Evolutionary conservation across 352 stramenopile species (phyloP).

Genomic region (Pythium angustatum): DNA sequence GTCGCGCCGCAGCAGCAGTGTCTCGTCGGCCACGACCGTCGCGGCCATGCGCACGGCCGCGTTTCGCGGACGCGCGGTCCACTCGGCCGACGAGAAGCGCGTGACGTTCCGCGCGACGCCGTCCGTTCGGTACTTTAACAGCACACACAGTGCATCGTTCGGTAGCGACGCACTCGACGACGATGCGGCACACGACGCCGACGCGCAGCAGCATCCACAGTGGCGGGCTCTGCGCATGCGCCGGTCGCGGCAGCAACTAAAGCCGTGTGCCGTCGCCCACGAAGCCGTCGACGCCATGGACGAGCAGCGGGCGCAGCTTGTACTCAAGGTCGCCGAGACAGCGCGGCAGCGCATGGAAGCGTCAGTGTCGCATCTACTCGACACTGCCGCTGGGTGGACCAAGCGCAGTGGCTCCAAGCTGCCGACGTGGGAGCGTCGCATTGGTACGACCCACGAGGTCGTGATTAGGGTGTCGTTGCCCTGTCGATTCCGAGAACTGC

Average conservation of each 20-base stretch:
- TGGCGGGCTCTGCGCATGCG: slow-evolving; percentile 18
- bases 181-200: slow-evolving; percentile 3
- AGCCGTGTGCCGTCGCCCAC: neutral
- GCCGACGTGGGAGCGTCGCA: slow-evolving; percentile 3
- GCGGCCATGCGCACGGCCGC: neutral
- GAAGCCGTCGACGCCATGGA: neutral
- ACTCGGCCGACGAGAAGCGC: slow-evolving; percentile 20
- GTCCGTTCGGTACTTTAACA: slow-evolving; percentile 27
- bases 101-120: slow-evolving; percentile 25
- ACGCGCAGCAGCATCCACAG: neutral
- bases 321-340: slow-evolving; percentile 20
- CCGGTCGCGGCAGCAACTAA: slow-evolving; percentile 5
- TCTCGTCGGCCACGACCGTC: slow-evolving; percentile 4
- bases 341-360: slow-evolving; percentile 4
- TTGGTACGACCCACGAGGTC: neutral
- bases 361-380: neutral
- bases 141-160: slow-evolving; percentile 23
- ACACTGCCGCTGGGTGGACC: neutral
- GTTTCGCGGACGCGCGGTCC: slow-evolving; percentile 5
- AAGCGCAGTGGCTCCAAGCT: neutral
- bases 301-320: neutral
- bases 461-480: neutral
- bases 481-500: slow-evolving; percentile 10
- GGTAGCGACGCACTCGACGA: neutral
- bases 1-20: slow-evolving; percentile 11